These are phyloP conservation scores for Naganishia sp. DNA, from an alignment of 1,284 basidiomycete genomes.

Conservation along the genomic window DNA sequence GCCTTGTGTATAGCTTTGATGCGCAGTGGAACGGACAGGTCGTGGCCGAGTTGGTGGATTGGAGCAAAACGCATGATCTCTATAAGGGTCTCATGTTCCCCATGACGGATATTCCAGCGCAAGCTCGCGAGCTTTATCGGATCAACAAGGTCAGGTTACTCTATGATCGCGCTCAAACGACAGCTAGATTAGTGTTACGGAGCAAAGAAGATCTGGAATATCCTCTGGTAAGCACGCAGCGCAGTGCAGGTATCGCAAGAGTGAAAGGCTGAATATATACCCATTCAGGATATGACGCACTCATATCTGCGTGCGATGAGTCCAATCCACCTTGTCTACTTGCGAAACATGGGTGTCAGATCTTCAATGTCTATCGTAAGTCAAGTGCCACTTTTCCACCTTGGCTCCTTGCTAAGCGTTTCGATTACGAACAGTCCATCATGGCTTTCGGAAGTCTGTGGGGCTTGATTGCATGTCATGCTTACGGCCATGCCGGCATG, in stretches of 20 bases:
- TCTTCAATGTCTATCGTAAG: conserved; percentile 80
- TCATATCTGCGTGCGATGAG: conserved; percentile 85
- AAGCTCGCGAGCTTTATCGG: conserved; percentile 61
- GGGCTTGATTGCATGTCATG: conserved; percentile 83
- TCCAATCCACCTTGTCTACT: conserved; percentile 70
- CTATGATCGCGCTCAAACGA: conserved; percentile 75
- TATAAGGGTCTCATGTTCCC: conserved; percentile 70
- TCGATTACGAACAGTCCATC: conserved; percentile 63
- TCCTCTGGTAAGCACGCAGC: conserved; percentile 61
- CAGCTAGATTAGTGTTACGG: conserved; percentile 73
- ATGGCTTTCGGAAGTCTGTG: conserved; percentile 79
- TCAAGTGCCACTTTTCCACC: conserved; percentile 23
- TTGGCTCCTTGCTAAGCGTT: not conserved
- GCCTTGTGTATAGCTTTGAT: conserved; percentile 77
- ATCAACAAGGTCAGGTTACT: conserved; percentile 77
- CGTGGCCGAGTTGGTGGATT: conserved; percentile 80
- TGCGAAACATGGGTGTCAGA: conserved; percentile 76
- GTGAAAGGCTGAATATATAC: too few relatives aligned
- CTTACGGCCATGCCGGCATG: conserved; percentile 75
- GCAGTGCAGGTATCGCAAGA: too few relatives aligned
- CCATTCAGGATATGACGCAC: conserved; percentile 74
- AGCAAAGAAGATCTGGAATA: conserved; percentile 66
- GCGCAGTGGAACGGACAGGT: conserved; percentile 64
- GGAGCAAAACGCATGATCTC: conserved; percentile 75
- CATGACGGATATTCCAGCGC: conserved; percentile 61